Evolutionary conservation across 441 rosid species (phyloP), one percentile per base, ranked within the genome.

Genomic region (Erysimum cheiri): DNA sequence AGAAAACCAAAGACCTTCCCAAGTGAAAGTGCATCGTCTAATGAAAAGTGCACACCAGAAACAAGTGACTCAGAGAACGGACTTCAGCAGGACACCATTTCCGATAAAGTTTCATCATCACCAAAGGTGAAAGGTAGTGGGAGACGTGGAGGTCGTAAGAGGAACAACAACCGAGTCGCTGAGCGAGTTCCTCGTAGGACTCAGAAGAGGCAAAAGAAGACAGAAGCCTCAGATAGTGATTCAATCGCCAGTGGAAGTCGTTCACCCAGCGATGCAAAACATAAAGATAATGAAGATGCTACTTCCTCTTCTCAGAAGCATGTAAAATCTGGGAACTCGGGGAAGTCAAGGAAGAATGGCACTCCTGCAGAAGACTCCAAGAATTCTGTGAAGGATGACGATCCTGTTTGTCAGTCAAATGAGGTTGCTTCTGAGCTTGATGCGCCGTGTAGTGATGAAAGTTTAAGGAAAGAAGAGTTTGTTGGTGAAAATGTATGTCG

Each of bases 11-110:
- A 88, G 70, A 82, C 92, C 66, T 75, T 80, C 81, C 93, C 86
- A 78, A 84, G 90, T 80, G 98, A 92, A 84, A 92, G 97, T 81
- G 96, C 99, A 33, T 92, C 97, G 4, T 92, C 97, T 67, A 95
- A 86, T 74, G 96, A 83, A 12, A 91, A 86, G 81, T 84, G 80
- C 69, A 60, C 80, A 66, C 82, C 89, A 59, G 97, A 83, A 68
- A 85, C 96, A 76, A 95, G 99, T 64, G 99, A 92, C 67, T 92
- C 98, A 50, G 99, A 90, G 80, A 83, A 77, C 24, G 93, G 91
- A 74, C 83, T 80, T 44, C 79, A 68, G 74, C 91, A 79, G 52
- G 93, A 84, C 63, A 75, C 80, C 50, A 37, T 79, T 59, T 65
- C 82, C 11, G 55, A 81, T 44, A 66, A 76, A 67, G 77, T 74